Percentiles rank a stretch among this genome's conserved stretches.
phyloP scores from a whole-genome alignment of 148 eudicot species.

The Cornus controversa region DNA sequence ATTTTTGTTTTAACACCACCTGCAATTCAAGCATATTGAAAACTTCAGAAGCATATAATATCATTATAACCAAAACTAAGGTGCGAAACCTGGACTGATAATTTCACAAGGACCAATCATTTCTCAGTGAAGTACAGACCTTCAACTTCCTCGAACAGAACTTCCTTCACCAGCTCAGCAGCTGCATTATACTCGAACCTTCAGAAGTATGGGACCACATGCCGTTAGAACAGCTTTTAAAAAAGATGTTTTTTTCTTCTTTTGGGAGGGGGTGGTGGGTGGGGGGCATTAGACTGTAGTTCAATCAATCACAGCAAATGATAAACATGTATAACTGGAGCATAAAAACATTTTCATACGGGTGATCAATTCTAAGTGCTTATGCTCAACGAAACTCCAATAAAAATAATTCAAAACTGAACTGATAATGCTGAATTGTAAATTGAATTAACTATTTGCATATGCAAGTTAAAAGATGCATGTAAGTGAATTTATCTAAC shows the following conservation, averaged over 20 bases:
- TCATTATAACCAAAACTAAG: background rate
- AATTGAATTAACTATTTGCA: background rate
- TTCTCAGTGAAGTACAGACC: constrained; percentile 33
- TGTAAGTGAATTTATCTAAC: too few species aligned
- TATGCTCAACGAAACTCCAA: too few species aligned
- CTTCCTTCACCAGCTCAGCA: constrained; percentile 83
- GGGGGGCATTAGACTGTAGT: background rate
- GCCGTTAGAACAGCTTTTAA: background rate
- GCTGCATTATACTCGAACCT: constrained; percentile 89
- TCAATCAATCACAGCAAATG: too few species aligned
- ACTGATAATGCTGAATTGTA: background rate
- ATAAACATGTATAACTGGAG: background rate
- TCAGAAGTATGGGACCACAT: constrained; percentile 12
- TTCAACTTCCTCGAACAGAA: constrained; percentile 82
- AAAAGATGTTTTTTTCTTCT: background rate
- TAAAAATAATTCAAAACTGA: background rate
- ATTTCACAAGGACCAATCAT: background rate
- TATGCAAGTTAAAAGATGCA: too few species aligned
- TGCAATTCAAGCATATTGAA: constrained; percentile 22
- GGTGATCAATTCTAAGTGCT: background rate
- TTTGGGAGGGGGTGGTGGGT: background rate
- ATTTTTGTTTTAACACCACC: constrained; percentile 86
- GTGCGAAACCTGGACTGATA: background rate
- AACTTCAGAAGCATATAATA: constrained; percentile 16
- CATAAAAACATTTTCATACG: background rate